phyloP scores from a whole-genome alignment of 495 filamentous ascomycete species.

The Hypomontagnella submonticulosa region DNA sequence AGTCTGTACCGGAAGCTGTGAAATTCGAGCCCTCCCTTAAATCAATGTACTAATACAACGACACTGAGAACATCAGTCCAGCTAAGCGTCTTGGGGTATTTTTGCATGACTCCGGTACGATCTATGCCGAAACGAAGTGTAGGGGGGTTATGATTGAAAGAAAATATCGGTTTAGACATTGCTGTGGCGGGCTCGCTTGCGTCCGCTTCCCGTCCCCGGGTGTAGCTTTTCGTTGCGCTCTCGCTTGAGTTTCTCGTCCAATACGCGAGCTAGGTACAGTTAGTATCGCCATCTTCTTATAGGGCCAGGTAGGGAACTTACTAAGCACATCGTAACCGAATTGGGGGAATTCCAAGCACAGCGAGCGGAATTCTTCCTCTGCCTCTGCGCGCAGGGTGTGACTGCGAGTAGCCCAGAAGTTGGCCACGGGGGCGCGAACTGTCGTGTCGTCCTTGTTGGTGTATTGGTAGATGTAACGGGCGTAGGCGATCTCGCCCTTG shows the following conservation, averaged over 20 bases:
- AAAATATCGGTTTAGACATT: conserved; percentile 38
- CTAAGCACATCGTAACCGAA: conserved; percentile 92
- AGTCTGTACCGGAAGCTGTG: neutral
- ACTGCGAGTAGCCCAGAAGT: conserved; percentile 85
- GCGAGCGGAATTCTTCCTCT: conserved; percentile 78
- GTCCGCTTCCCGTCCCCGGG: conserved; percentile 56
- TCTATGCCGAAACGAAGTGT: neutral
- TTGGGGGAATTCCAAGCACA: conserved; percentile 90
- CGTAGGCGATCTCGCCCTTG: conserved; percentile 88
- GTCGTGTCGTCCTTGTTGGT: conserved; percentile 73
- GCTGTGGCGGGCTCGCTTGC: conserved; percentile 64
- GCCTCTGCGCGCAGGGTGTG: conserved; percentile 86
- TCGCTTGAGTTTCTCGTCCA: conserved; percentile 69
- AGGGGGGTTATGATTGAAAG: neutral
- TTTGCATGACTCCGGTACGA: neutral
- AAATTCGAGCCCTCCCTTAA: neutral
- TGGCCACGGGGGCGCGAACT: conserved; percentile 85
- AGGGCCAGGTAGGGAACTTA: conserved; percentile 45
- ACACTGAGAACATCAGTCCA: neutral
- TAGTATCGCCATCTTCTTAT: conserved; percentile 19
- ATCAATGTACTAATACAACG: conserved; percentile 10
- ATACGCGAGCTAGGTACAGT: conserved; percentile 59
- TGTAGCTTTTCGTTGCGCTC: conserved; percentile 65
- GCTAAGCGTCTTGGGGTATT: neutral
- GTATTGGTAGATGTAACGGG: conserved; percentile 87